phyloP scores from a whole-genome alignment of 179 eudicot genomes.

The Corrigiola litoralis region DNA sequence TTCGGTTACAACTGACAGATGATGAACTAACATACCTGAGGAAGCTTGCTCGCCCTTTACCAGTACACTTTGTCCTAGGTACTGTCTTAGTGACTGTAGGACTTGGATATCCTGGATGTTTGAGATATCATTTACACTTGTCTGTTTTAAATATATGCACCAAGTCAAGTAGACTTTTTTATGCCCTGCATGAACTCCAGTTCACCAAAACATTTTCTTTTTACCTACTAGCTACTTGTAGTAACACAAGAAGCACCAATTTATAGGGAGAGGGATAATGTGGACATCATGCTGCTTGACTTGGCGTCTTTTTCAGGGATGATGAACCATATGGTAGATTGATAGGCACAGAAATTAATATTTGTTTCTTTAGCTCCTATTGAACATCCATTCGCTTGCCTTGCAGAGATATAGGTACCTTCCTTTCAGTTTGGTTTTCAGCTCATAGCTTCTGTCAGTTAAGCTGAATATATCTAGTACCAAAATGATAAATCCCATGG shows the following conservation, averaged over 20 bases:
- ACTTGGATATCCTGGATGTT: slow-evolving; percentile 6
- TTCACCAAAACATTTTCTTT: neutral
- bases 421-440: neutral
- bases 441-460: neutral
- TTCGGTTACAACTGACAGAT: slow-evolving; percentile 61
- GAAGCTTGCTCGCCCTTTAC: slow-evolving; percentile 79
- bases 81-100: slow-evolving; percentile 19
- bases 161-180: too few species aligned
- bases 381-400: neutral
- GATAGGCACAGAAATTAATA: too few species aligned
- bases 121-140: neutral
- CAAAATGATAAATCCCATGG: neutral
- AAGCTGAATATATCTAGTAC: neutral
- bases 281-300: neutral
- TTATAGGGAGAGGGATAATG: neutral
- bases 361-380: slow-evolving; percentile 2
- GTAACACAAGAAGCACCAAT: neutral
- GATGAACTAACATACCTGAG: slow-evolving; percentile 85
- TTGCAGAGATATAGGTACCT: neutral
- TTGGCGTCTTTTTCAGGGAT: neutral
- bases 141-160: too few species aligned
- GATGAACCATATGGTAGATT: too few species aligned
- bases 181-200: neutral
- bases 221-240: neutral
- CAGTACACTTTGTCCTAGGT: slow-evolving; percentile 98